Evolutionary conservation across 192 early-diverging fungal species (phyloP), one percentile per base, ranked within the genome.

Genomic region (Gamsiella multidivaricata): DNA sequence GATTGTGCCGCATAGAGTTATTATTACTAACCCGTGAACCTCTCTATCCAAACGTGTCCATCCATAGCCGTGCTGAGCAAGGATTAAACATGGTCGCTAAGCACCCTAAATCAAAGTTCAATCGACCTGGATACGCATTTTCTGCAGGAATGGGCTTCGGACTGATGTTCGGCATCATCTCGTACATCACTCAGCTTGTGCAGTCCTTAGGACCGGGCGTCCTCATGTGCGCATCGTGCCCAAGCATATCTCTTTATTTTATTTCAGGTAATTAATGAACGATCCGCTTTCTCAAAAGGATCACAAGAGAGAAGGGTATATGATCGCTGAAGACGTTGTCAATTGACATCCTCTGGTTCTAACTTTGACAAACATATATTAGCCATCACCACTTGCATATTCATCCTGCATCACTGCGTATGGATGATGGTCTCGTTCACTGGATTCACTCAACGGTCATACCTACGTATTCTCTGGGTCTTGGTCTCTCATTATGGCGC

Each of bases 361-460:
- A n/a, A n/a, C 9, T 12, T 45, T 37, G 3, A 46, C 9, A 18
- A 46, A 42, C n/a, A n/a, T n/a, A n/a, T n/a, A n/a, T n/a, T 69
- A 91, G 93, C 93, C 9, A 78, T 94, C 14, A 90, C 84, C 7
- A 92, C 91, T 2, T 87, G 84, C 41, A 23, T 93, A 49, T 90
- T 92, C 55, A 90, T 88, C 31, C 81, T 94, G 31, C 83, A 91
- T 33, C 88, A 94, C 61, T 88, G 87, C 29, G 80, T 78, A 5
- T 94, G 93, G 93, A 92, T 87, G 82, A 88, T 94, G 80, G 74
- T 94, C 29, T 85, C 88, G 1, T 94, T 92, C 79, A 89, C 92
- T 32, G 90, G 90, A 26, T 90, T 85, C 70, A 81, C 80, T 39
- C 39, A 58, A 14, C 68, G 82, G 11, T 78, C 82, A 2, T 86